A percentile compares a stretch with the other conserved stretches of the same genome.
These are phyloP conservation scores for Mucuna pruriens DNA, from an alignment of 306 rosid species.

Conservation along the genomic window DNA sequence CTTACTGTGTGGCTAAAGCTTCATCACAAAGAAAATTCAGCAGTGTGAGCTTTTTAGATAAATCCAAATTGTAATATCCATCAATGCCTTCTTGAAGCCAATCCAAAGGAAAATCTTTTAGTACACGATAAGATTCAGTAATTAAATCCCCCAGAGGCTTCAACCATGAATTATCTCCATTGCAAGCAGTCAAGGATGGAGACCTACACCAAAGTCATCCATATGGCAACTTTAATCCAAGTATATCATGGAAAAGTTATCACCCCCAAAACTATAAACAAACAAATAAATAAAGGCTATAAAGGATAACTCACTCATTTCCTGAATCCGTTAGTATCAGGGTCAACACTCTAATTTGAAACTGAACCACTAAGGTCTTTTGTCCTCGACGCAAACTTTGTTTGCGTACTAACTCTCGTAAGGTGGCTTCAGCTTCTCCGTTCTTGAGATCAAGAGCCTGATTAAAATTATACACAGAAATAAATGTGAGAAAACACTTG, in stretches of 20 bases:
- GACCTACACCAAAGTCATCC: constrained; percentile 31
- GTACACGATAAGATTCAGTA: constrained; percentile 25
- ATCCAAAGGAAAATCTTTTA: constrained; percentile 40
- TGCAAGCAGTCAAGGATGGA: constrained; percentile 23
- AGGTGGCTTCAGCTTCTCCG: constrained; percentile 47
- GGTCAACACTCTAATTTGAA: constrained; percentile 41
- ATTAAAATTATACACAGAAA: neutral
- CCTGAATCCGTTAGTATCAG: constrained; percentile 40
- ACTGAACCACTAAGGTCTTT: constrained; percentile 30
- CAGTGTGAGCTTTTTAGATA: constrained; percentile 40
- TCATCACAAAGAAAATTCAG: constrained; percentile 53
- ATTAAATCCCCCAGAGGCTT: constrained; percentile 36
- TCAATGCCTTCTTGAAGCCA: constrained; percentile 25
- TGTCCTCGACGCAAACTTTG: constrained; percentile 21
- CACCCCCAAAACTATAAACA: neutral
- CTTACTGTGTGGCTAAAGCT: constrained; percentile 50
- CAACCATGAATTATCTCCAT: constrained; percentile 48
- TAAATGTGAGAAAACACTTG: constrained; percentile 19
- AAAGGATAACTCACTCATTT: constrained; percentile 22
- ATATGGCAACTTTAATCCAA: neutral
- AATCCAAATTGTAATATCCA: constrained; percentile 38
- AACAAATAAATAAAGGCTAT: neutral
- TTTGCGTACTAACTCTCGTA: constrained; percentile 37
- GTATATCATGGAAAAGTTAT: neutral
- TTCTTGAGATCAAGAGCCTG: constrained; percentile 44